Conservation (phyloP, 2,329 filamentous ascomycete genomes). For the Talaromyces sp. region DNA sequence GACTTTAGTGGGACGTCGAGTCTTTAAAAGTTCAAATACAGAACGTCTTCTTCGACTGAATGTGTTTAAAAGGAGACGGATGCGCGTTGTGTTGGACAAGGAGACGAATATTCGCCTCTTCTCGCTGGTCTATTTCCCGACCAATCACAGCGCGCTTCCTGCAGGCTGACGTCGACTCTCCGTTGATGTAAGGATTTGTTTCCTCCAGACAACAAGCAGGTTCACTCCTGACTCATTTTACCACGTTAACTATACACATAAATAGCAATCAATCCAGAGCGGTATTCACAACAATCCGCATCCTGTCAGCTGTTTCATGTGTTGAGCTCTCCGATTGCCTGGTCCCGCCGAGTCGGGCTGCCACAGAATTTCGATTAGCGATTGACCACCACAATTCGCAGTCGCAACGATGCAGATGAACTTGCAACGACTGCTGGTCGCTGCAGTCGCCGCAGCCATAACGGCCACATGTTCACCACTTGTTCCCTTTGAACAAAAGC, state of each 20-base stretch:
- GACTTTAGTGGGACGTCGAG: neutral
- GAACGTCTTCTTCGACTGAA: neutral
- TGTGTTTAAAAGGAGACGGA: neutral
- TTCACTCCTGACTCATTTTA: neutral
- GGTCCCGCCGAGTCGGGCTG: conserved; percentile 14
- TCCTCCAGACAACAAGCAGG: neutral
- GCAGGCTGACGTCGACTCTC: conserved; percentile 8
- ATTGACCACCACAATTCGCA: neutral
- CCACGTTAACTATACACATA: neutral
- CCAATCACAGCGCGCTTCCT: conserved; percentile 7
- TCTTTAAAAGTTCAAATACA: neutral
- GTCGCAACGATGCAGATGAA: neutral
- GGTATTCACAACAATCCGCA: neutral
- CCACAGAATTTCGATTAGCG: neutral
- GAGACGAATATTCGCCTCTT: neutral
- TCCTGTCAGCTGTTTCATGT: neutral
- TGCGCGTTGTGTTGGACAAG: neutral
- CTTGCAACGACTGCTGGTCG: neutral
- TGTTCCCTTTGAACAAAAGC: conserved; percentile 10
- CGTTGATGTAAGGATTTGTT: neutral
- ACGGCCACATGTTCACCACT: conserved; percentile 10
- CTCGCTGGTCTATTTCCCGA: neutral
- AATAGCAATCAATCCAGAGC: neutral
- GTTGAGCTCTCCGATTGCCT: neutral
- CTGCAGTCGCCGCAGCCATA: neutral